phyloP scores from a whole-genome alignment of 1,139 yeast species.

The Protomyces inundatus region DNA sequence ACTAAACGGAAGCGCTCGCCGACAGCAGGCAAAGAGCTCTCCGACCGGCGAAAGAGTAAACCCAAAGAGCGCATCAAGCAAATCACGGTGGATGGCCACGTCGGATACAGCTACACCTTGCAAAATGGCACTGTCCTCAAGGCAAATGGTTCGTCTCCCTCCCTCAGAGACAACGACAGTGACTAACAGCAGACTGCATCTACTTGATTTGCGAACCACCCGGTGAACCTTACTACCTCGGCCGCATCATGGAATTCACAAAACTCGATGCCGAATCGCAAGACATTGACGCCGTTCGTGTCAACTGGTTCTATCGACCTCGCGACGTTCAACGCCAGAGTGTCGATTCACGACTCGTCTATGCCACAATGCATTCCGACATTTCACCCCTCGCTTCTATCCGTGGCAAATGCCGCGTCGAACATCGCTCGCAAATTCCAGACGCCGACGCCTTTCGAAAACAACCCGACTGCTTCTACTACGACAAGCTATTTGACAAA shows the following conservation, averaged over 20 bases:
- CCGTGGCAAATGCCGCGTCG: conserved; percentile 70
- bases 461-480: conserved; percentile 70
- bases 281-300: conserved; percentile 54
- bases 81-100: neutral
- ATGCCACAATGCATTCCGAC: conserved; percentile 83
- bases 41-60: neutral
- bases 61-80: neutral
- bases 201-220: conserved; percentile 91
- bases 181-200: conserved; percentile 50
- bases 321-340: conserved; percentile 69
- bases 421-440: conserved; percentile 61
- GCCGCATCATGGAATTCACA: conserved; percentile 73
- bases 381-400: conserved; percentile 70
- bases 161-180: neutral
- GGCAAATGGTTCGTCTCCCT: neutral
- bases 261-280: conserved; percentile 40
- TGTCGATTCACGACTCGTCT: conserved; percentile 67
- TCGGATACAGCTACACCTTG: neutral
- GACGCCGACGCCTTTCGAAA: conserved; percentile 53
- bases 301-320: conserved; percentile 92
- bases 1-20: neutral
- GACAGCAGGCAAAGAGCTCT: neutral
- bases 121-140: neutral
- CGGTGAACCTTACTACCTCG: conserved; percentile 90
- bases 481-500: conserved; percentile 78